phyloP scores from a whole-genome alignment of 352 stramenopile species.

The Pythium volutum region DNA sequence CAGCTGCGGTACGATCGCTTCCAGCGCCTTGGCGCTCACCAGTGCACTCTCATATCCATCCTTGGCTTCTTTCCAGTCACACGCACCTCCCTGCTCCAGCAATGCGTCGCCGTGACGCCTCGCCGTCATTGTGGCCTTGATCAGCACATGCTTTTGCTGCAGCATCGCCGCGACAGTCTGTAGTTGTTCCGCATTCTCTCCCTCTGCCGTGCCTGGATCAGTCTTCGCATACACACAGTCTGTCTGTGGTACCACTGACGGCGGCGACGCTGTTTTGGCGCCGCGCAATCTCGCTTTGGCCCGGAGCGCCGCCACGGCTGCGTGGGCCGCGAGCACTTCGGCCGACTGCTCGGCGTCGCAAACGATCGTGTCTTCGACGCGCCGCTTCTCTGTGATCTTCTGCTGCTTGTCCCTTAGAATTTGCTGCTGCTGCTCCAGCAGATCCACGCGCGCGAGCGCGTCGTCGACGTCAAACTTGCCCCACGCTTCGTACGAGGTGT shows the following conservation, averaged over 20 bases:
- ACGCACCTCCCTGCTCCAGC: conserved; percentile 11
- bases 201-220: not conserved
- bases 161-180: conserved; percentile 36
- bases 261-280: not conserved
- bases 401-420: conserved; percentile 17
- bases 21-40: conserved; percentile 29
- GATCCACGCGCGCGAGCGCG: conserved; percentile 55
- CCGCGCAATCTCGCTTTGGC: conserved; percentile 30
- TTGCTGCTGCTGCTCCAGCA: conserved; percentile 31
- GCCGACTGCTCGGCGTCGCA: conserved; percentile 47
- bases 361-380: conserved; percentile 43
- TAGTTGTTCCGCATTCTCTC: conserved; percentile 18
- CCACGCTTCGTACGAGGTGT: conserved; percentile 56
- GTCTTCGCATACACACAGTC: not conserved
- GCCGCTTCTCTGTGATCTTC: conserved; percentile 44
- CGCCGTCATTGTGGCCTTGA: conserved; percentile 42
- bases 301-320: conserved; percentile 63
- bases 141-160: conserved; percentile 46
- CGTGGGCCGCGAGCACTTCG: conserved; percentile 59
- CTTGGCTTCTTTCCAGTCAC: conserved; percentile 20
- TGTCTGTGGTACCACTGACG: not conserved
- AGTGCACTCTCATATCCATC: conserved; percentile 36
- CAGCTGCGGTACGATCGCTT: conserved; percentile 40
- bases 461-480: conserved; percentile 64
- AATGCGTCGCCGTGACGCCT: conserved; percentile 37